Evolutionary conservation across 1,284 basidiomycete species (phyloP), one percentile per base, ranked within the genome.

Genomic region (Vanrija pseudolonga): DNA sequence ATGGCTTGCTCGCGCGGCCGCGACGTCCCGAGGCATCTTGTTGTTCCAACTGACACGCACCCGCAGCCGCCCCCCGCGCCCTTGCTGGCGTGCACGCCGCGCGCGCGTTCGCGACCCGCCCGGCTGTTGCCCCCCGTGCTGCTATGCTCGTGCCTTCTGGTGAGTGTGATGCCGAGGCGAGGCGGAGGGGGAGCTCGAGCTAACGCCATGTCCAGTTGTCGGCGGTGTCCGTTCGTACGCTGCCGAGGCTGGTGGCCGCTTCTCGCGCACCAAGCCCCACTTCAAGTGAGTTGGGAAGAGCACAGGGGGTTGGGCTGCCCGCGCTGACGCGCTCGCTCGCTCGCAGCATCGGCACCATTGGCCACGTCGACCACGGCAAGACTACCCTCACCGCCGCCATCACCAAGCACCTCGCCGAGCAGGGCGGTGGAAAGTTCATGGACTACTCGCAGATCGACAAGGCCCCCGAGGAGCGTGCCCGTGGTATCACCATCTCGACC

Each of bases 401-500:
- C 76, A 99, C 96, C 70, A 98, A 93, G 77, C 89, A 94, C 59
- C 85, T 98, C 53, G 80, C 95, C 39, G 83, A 87, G 57, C 87
- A 88, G 64, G 89, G 87, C 51, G 77, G 76, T 52, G 94, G 92
- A 63, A 92, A 88, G 76, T 98, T 99, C 79, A 89, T 96, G 64
- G 95, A 95, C 83, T 99, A 99, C 80, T 85, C 84, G 52, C 86
- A 93, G 78, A 99, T 99, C 72, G 96, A 99, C 87, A 97, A 93
- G 82, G 96, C 96, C n/a, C 96, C 96, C 11, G 96, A 99, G 78
- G 96, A 99, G 81, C 96, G 94, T 80, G 95, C 95, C 56, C 90
- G 96, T 78, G 96, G 96, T 81, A 98, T 99, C 79, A 99, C 96
- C 64, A 99, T 99, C 74, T 79, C 80, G 53, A 82, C 82, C 40